These are phyloP conservation scores for Skeletonema menzelii DNA, from an alignment of 108 stramenopile species.

Conservation along the genomic window DNA sequence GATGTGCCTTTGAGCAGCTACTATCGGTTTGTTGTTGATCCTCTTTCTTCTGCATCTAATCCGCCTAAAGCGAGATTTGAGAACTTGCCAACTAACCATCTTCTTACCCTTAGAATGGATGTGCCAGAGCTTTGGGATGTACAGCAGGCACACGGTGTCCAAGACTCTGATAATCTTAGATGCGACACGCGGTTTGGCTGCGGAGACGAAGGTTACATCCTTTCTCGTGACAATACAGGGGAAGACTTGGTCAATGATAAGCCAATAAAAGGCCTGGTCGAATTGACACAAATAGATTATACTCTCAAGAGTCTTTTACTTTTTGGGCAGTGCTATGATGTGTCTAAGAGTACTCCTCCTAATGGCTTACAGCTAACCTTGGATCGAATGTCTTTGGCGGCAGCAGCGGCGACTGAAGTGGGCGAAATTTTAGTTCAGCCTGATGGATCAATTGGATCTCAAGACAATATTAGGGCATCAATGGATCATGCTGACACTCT, in stretches of 20 bases:
- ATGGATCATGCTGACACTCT: conserved; percentile 85
- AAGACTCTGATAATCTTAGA: conserved; percentile 96
- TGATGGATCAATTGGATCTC: conserved; percentile 45
- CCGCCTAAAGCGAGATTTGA: conserved; percentile 76
- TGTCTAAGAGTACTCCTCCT: conserved; percentile 65
- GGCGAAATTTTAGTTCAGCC: conserved; percentile 38
- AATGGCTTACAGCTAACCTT: conserved; percentile 94
- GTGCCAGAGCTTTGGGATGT: conserved; percentile 97
- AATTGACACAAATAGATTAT: conserved; percentile 81
- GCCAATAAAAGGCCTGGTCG: conserved; percentile 22
- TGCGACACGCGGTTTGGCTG: conserved; percentile 77
- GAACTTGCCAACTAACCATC: conserved; percentile 83
- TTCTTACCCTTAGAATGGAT: conserved; percentile 94
- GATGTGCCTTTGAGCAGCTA: conserved; percentile 90
- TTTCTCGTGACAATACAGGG: conserved; percentile 10
- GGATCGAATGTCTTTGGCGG: conserved; percentile 31
- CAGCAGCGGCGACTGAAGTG: background rate
- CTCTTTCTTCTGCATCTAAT: conserved; percentile 37
- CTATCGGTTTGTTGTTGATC: conserved; percentile 92
- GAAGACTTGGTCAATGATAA: background rate
- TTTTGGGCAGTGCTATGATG: conserved; percentile 93
- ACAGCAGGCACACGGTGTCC: conserved; percentile 77
- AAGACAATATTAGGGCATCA: background rate
- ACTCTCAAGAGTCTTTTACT: conserved; percentile 84
- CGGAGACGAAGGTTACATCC: conserved; percentile 51